Base-by-base conservation (phyloP, 768 basidiomycete genomes). In the Galerina marginata region DNA sequence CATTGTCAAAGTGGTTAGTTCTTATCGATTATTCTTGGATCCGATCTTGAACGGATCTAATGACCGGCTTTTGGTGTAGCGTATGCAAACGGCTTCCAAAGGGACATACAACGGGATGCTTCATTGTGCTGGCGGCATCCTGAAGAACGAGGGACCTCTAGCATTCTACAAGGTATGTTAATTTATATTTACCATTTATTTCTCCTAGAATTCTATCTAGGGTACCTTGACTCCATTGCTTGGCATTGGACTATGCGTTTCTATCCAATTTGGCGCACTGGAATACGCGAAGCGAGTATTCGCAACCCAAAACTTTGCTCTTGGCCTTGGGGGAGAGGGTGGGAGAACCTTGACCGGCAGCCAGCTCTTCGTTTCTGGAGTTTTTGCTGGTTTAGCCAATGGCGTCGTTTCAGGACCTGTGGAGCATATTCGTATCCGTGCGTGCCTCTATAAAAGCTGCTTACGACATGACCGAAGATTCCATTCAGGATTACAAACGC, bases 381-480 rank as follows among this genome's bases (percentile, higher is more conserved):
- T 94, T 4, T 77, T 87, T 39, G 96, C 96, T 23, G 96, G 96
- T 26, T 74, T 97, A 26, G 88, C 93, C 9, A 99, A 98, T 70
- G 90, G 93, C 29, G 81, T 96, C 59, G 95, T 97, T 39, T 96
- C 95, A 0, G 95, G 95, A 1, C 96, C 96, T 6, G 96, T 99
- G 15, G 96, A 99, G 74, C 96, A 98, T 71, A 95, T 98, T 71
- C 92, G 96, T 78, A 99, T 98, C 65, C 89, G 93, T 94, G 65
- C 72, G 91, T 68, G 56, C 40, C 45, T 42, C 29, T 33, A 37
- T 53, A 7, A 29, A 25, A 36, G 12, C 54, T 16, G 15, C 45
- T 10, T 5, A 39, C 25, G 15, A 20, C 47, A 46, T 45, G 10
- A 16, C 16, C 25, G 3, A 36, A 16, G 11, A 23, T 55, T 6